Conservation (phyloP, 441 rosid species). For the Erysimum cheiri region DNA sequence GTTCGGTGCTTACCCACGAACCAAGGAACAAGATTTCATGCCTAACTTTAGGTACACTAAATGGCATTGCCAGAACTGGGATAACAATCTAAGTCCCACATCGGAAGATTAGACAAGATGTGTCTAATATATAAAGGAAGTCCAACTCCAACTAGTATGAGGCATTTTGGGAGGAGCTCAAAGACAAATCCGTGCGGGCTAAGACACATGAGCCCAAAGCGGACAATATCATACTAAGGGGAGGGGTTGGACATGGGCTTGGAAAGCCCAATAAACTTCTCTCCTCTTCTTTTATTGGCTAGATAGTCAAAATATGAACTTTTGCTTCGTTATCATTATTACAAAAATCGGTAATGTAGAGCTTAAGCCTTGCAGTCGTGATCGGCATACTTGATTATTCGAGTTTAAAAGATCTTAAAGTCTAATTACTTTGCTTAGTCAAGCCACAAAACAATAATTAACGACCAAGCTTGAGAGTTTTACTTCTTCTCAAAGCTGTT, state of each 20-base stretch:
- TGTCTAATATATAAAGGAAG: too few species aligned
- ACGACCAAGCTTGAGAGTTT: slow-evolving; percentile 6
- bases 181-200: too few species aligned
- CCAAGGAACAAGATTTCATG: neutral
- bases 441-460: slow-evolving; percentile 19
- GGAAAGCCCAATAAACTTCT: too few species aligned
- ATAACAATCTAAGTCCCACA: too few species aligned
- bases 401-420: neutral
- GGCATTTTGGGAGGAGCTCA: too few species aligned
- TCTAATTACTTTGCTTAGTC: slow-evolving; percentile 31
- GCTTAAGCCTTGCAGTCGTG: neutral
- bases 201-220: too few species aligned
- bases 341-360: neutral
- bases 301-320: slow-evolving; percentile 9
- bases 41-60: slow-evolving; percentile 40
- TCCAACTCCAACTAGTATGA: too few species aligned
- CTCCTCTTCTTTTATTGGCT: neutral
- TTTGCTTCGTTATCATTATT: neutral
- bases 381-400: neutral
- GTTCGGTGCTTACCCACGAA: slow-evolving; percentile 37
- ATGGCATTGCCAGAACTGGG: neutral
- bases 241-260: too few species aligned
- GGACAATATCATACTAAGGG: too few species aligned
- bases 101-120: too few species aligned
- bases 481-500: slow-evolving; percentile 19